Evolutionary conservation across 106 monocot genomes (phyloP), one percentile per base, ranked within the genome.

Genomic region (Vanilla planifolia): DNA sequence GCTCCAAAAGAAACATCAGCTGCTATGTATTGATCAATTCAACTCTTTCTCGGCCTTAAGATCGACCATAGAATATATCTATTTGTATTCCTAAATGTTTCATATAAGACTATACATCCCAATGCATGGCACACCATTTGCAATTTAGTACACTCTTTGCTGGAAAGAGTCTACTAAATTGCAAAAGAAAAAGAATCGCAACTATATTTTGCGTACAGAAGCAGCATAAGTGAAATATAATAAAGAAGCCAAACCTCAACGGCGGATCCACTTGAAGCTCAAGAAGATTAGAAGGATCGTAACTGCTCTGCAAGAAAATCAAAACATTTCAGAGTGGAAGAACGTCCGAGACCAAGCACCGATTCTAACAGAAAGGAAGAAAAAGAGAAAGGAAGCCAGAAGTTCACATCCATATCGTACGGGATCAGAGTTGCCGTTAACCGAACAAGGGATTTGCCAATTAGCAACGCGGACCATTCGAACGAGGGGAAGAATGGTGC

Each of bases 211-310:
- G n/a, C n/a, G n/a, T 14, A 8, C 29, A 15, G 17, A 3, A 23
- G 14, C 30, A 41, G 35, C 35, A 24, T 1, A 43, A n/a, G 1
- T 33, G 22, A 59, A 16, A 2, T 16, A 51, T 17, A 28, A 2
- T n/a, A 21, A 52, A 22, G 20, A 33, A 30, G 14, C 8, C 40
- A 27, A 33, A 85, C 82, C 76, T 85, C n/a, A 43, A 46, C 15
- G 60, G 56, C 0, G 50, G 28, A 20, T 75, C 80, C 11, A 72
- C 82, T 37, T 92, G 77, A 22, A 86, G 39, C 21, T 77, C 83
- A 1, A 82, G 57, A 3, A 85, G 71, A 27, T 66, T 43, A 1
- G 79, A 86, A 5, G 80, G 51, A 69, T 83, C 80, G 41, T 67
- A 77, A 26, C 77, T 69, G 23, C 69, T 36, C 79, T 86, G 62